Percentiles rank a stretch among this genome's conserved stretches.
phyloP scores from a whole-genome alignment of 805 yeast genomes.

The Pichia deserticola region DNA sequence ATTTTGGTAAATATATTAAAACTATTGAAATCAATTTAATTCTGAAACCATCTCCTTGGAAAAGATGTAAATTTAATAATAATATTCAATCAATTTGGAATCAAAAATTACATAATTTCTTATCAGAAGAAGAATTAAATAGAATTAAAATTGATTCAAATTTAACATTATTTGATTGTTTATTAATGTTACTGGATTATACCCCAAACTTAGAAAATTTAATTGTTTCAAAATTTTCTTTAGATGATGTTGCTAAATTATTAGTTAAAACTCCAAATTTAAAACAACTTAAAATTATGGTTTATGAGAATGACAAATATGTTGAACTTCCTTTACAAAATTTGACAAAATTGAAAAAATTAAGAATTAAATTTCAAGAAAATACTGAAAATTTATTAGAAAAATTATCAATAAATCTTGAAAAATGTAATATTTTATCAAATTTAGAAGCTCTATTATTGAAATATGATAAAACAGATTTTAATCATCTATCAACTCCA shows the following conservation, averaged over 20 bases:
- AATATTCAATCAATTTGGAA: constrained; percentile 9
- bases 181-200: constrained; percentile 9
- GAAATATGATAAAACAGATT: constrained; percentile 17
- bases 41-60: constrained; percentile 9
- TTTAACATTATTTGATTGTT: constrained; percentile 16
- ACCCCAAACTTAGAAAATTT: constrained; percentile 14
- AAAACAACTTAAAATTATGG: constrained; percentile 10
- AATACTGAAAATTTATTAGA: constrained; percentile 15
- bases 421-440: constrained; percentile 1
- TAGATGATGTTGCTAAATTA: background rate
- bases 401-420: constrained; percentile 8
- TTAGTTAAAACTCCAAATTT: background rate
- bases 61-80: constrained; percentile 5
- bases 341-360: constrained; percentile 7
- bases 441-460: constrained; percentile 14
- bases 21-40: constrained; percentile 15
- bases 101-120: constrained; percentile 6
- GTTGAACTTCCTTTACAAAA: constrained; percentile 1
- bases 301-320: constrained; percentile 8
- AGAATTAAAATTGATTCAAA: constrained; percentile 4
- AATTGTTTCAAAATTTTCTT: constrained; percentile 9
- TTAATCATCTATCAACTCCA: constrained; percentile 18
- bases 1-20: constrained; percentile 9
- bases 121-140: constrained; percentile 9
- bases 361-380: constrained; percentile 18